Conservation (phyloP, 495 filamentous ascomycete genomes). For the Cercophora sp. region DNA sequence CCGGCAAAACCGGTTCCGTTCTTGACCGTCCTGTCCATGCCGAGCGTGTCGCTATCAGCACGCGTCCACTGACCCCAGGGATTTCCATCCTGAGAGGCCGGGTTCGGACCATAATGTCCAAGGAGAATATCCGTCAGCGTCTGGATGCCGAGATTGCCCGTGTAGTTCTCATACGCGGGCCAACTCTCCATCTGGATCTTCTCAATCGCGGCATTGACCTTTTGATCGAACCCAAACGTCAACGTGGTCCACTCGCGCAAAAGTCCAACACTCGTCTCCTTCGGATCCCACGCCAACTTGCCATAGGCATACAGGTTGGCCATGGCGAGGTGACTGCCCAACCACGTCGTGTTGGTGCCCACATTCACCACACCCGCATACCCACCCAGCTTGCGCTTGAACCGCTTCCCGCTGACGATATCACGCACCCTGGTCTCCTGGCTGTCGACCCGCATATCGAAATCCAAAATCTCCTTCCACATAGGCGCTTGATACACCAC, state of each 20-base stretch:
- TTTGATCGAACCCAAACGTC: constrained; percentile 54
- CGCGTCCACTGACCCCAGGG: constrained; percentile 73
- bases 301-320: constrained; percentile 72
- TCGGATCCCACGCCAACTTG: constrained; percentile 59
- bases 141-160: constrained; percentile 66
- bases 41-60: constrained; percentile 54
- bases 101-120: constrained; percentile 65
- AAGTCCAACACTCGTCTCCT: constrained; percentile 40
- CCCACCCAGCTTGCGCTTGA: constrained; percentile 55
- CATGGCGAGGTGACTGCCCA: constrained; percentile 64
- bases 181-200: constrained; percentile 65
- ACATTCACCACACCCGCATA: constrained; percentile 68
- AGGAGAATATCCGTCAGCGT: constrained; percentile 65
- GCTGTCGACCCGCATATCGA: constrained; percentile 58
- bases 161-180: constrained; percentile 68
- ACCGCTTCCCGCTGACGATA: constrained; percentile 56
- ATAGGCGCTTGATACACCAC: constrained; percentile 62
- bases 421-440: constrained; percentile 51
- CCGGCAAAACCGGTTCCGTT: constrained; percentile 64
- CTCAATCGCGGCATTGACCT: constrained; percentile 55
- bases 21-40: constrained; percentile 66
- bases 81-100: constrained; percentile 63
- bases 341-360: constrained; percentile 62
- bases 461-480: constrained; percentile 65
- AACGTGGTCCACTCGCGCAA: constrained; percentile 63